These are phyloP conservation scores for Iodosphaeria phyllophila DNA, from an alignment of 2,329 filamentous ascomycete species.

Conservation along the genomic window DNA sequence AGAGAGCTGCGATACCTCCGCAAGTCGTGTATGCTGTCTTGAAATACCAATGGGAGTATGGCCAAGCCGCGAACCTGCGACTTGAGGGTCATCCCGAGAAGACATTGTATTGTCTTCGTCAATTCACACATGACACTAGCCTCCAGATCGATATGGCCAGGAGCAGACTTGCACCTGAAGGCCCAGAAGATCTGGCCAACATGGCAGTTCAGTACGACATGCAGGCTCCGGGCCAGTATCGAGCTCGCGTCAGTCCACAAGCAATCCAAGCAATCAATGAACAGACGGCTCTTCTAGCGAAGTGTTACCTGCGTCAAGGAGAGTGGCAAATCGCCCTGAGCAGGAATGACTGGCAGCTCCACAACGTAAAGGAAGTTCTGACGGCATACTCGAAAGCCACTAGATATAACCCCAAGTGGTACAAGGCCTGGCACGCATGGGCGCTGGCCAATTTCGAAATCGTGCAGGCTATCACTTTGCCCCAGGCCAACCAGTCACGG, in stretches of 20 bases:
- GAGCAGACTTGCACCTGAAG: conserved; percentile 25
- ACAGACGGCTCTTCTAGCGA: conserved; percentile 60
- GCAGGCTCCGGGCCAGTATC: conserved; percentile 1
- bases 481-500: conserved; percentile 31
- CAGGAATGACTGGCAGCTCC: conserved; percentile 74
- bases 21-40: conserved; percentile 91
- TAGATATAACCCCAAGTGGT: conserved; percentile 85
- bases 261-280: conserved; percentile 35
- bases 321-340: conserved; percentile 86
- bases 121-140: conserved; percentile 41
- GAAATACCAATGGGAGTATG: conserved; percentile 90
- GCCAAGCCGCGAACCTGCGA: conserved; percentile 34
- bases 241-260: no score
- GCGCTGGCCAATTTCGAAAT: conserved; percentile 97
- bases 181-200: conserved; percentile 25
- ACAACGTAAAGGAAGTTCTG: conserved; percentile 73
- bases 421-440: conserved; percentile 99
- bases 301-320: conserved; percentile 89
- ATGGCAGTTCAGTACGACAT: conserved; percentile 27
- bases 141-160: conserved; percentile 32
- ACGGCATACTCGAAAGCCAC: conserved; percentile 85
- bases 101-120: conserved; percentile 37
- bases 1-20: conserved; percentile 23
- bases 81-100: conserved; percentile 29
- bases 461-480: conserved; percentile 60